phyloP scores from a whole-genome alignment of 2,329 filamentous ascomycete species.

The Pseudopithomyces maydicus region DNA sequence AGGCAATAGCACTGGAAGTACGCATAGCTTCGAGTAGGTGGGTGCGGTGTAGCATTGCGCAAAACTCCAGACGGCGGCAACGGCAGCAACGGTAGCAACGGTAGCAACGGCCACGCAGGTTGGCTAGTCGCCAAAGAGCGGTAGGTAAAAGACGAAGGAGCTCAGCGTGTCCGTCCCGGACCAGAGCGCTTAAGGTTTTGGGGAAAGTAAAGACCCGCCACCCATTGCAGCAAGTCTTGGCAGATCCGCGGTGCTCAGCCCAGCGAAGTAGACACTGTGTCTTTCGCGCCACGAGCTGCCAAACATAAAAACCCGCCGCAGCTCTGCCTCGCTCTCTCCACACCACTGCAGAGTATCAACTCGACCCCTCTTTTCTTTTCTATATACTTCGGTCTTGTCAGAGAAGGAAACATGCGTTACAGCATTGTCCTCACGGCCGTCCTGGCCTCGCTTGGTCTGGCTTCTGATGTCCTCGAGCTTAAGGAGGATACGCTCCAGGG shows the following conservation, averaged over 20 bases:
- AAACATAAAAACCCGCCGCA: slow-evolving; percentile 4
- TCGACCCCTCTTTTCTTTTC: slow-evolving; percentile 3
- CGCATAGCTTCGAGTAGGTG: neutral
- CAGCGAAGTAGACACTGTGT: slow-evolving; percentile 9
- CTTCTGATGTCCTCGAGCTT: slow-evolving; percentile 82
- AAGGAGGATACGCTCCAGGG: slow-evolving; percentile 85
- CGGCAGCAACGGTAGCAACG: neutral
- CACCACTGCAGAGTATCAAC: slow-evolving; percentile 3
- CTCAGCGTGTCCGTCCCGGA: slow-evolving; percentile 1
- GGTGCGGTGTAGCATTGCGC: neutral
- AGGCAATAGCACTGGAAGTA: neutral
- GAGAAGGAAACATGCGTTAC: slow-evolving; percentile 38
- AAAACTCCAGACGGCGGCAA: neutral
- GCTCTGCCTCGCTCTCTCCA: neutral
- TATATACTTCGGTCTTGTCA: neutral
- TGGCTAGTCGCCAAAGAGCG: neutral
- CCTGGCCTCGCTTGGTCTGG: slow-evolving; percentile 63
- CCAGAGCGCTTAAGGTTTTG: neutral
- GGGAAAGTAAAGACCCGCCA: neutral
- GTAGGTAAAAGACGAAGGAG: neutral
- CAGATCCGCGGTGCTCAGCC: slow-evolving; percentile 3
- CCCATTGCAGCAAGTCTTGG: neutral
- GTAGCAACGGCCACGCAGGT: neutral
- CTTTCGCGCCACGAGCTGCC: slow-evolving; percentile 4
- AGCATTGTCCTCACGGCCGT: slow-evolving; percentile 46